Conservation (phyloP, 192 early-diverging fungal species). For the Gryganskiella cystojenkinii region DNA sequence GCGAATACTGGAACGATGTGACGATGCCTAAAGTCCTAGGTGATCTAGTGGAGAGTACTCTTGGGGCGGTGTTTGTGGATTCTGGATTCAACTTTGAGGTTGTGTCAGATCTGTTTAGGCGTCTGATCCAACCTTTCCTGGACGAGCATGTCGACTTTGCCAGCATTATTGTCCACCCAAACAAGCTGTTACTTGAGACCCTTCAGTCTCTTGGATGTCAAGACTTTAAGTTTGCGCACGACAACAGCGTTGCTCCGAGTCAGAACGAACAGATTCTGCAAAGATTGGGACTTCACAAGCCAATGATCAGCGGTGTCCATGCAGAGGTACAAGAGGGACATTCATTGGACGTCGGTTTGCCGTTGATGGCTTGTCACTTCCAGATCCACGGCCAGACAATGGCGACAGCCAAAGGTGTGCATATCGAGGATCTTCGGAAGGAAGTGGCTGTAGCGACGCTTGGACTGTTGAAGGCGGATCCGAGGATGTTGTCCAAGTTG, state of each 20-base stretch:
- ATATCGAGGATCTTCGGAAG: conserved; percentile 26
- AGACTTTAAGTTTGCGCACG: conserved; percentile 14
- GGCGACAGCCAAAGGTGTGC: conserved; percentile 9
- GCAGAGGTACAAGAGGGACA: background rate
- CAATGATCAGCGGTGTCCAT: background rate
- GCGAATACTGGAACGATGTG: conserved; percentile 84
- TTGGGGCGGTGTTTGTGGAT: conserved; percentile 91
- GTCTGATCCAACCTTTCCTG: conserved; percentile 54
- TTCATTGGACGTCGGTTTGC: background rate
- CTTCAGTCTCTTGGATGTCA: conserved; percentile 60
- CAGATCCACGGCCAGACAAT: conserved; percentile 19
- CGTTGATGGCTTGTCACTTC: conserved; percentile 12
- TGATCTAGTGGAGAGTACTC: conserved; percentile 89
- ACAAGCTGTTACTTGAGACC: conserved; percentile 49
- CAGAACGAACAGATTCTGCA: background rate
- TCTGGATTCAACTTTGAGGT: conserved; percentile 71
- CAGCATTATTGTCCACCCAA: conserved; percentile 59
- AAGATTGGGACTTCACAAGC: conserved; percentile 11
- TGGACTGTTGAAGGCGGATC: conserved; percentile 5
- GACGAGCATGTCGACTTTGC: conserved; percentile 62
- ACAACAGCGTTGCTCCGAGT: background rate
- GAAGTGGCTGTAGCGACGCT: conserved; percentile 8
- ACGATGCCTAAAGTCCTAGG: conserved; percentile 89
- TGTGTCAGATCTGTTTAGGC: conserved; percentile 54
- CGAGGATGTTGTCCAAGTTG: conserved; percentile 12